These are phyloP conservation scores for Fusarium sp. DNA, from an alignment of 2,329 filamentous ascomycete genomes.

Conservation along the genomic window DNA sequence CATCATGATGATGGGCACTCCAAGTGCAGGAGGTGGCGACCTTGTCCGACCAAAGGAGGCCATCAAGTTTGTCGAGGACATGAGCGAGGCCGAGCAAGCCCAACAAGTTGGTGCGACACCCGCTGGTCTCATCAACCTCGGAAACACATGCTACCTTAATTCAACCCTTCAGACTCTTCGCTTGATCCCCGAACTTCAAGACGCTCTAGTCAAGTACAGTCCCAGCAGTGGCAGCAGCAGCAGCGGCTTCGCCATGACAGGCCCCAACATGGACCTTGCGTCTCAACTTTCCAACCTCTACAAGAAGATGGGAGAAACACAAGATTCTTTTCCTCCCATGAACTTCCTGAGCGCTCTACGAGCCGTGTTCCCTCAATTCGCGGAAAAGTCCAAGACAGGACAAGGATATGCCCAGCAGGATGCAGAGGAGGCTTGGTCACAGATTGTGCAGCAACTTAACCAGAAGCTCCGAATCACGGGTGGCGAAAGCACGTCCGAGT, in stretches of 20 bases:
- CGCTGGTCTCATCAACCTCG: constrained; percentile 88
- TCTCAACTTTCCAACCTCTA: constrained; percentile 84
- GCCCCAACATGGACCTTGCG: constrained; percentile 71
- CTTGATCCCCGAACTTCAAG: constrained; percentile 89
- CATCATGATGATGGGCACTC: constrained; percentile 97
- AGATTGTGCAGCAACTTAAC: constrained; percentile 86
- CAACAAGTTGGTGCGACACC: constrained; percentile 85
- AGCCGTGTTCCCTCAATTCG: constrained; percentile 88
- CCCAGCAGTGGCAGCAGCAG: constrained; percentile 53
- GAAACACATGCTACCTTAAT: constrained; percentile 99
- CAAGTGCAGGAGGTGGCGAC: constrained; percentile 70
- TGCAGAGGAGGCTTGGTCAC: constrained; percentile 97
- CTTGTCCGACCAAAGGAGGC: constrained; percentile 80
- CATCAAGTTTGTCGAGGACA: constrained; percentile 93
- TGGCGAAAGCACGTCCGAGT: constrained; percentile 58
- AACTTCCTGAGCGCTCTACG: constrained; percentile 86
- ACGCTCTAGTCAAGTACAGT: constrained; percentile 73
- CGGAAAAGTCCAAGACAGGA: constrained; percentile 84
- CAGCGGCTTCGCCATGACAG: constrained; percentile 55
- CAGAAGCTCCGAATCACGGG: constrained; percentile 78
- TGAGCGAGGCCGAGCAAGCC: constrained; percentile 93
- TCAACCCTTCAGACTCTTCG: constrained; percentile 93
- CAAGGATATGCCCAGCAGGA: constrained; percentile 96
- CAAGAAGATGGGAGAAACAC: constrained; percentile 88
- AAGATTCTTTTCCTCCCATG: constrained; percentile 85